These are phyloP conservation scores for Ilyonectria robusta DNA, from an alignment of 2,329 filamentous ascomycete species.

Conservation along the genomic window DNA sequence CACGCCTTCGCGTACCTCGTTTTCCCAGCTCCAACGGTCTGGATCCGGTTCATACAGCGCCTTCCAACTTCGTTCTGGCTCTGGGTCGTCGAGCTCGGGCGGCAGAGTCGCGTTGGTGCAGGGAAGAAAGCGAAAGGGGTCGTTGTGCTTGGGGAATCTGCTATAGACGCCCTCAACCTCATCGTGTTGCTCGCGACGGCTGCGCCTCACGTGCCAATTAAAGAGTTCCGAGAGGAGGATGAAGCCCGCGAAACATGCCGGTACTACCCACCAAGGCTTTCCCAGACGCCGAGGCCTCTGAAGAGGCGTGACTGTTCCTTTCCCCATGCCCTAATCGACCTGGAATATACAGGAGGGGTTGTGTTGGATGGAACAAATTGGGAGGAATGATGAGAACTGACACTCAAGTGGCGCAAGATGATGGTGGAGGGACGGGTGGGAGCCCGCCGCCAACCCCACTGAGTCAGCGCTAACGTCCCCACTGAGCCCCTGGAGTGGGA, in stretches of 20 bases:
- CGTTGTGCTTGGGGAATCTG: conserved; percentile 57
- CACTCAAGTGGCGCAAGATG: neutral
- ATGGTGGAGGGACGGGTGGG: neutral
- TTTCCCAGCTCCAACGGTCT: conserved; percentile 63
- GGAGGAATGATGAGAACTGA: neutral
- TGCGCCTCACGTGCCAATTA: neutral
- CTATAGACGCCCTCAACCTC: conserved; percentile 12
- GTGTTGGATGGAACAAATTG: neutral
- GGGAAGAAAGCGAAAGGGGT: conserved; percentile 63
- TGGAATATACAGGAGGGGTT: neutral
- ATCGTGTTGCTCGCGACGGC: conserved; percentile 4
- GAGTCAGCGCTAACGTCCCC: neutral
- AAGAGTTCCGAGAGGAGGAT: conserved; percentile 8
- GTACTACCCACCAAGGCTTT: conserved; percentile 4
- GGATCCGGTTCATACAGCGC: conserved; percentile 60
- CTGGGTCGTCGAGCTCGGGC: conserved; percentile 57
- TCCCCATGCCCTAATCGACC: conserved; percentile 13
- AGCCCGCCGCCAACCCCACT: neutral
- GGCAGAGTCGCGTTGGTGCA: conserved; percentile 60
- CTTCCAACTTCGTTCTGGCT: conserved; percentile 57
- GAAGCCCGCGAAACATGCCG: conserved; percentile 6
- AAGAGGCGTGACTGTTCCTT: neutral
- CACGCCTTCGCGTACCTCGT: conserved; percentile 24
- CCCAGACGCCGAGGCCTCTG: neutral
- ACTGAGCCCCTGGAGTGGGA: neutral